phyloP scores from a whole-genome alignment of 257 asterid species.

The Nicotiana otophora region DNA sequence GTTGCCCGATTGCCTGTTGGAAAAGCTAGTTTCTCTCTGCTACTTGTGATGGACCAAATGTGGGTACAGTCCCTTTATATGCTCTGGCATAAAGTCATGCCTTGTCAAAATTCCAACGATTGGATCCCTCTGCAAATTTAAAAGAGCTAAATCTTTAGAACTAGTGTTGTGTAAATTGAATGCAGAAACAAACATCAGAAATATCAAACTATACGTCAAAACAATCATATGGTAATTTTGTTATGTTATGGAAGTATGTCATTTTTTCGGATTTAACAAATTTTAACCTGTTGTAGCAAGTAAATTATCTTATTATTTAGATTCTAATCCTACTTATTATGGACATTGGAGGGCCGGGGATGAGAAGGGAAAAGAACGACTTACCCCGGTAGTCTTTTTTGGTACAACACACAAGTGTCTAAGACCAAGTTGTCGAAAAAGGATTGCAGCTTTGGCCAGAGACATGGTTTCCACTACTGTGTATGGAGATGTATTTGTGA shows the following conservation, averaged over 20 bases:
- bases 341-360: not conserved
- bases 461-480: conserved; percentile 94
- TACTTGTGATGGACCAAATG: conserved; percentile 39
- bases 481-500: conserved; percentile 85
- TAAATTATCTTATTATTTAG: not conserved
- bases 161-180: not conserved
- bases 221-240: not conserved
- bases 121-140: conserved; percentile 62
- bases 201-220: not conserved
- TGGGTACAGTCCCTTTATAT: conserved; percentile 68
- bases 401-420: conserved; percentile 92
- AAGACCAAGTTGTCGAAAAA: conserved; percentile 83
- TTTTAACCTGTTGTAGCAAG: not conserved
- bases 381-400: conserved; percentile 70
- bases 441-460: conserved; percentile 89
- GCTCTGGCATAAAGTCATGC: conserved; percentile 79
- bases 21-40: not conserved
- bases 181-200: not conserved
- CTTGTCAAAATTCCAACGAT: conserved; percentile 72
- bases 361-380: conserved; percentile 12
- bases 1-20: not conserved
- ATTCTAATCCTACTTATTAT: not conserved
- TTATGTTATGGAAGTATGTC: not conserved
- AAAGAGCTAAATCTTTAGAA: conserved; percentile 10
- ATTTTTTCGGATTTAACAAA: no score